Conservation (phyloP, 371 early-diverging fungal genomes). For the Batrachochytrium dendrobatidis region DNA sequence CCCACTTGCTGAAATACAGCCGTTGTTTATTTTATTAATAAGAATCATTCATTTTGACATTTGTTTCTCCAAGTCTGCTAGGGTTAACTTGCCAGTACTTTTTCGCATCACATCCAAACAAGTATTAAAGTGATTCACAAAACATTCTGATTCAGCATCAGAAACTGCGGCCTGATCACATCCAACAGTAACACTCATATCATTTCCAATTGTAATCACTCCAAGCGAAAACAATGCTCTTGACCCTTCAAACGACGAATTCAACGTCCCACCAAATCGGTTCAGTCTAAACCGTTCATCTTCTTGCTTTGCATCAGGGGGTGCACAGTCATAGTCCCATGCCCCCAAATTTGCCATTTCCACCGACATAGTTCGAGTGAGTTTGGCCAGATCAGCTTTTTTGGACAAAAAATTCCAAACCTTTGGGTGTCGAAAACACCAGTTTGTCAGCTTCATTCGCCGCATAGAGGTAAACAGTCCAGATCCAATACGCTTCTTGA, state of each 20-base stretch:
- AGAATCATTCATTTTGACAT: no score
- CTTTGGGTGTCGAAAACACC: slow-evolving; percentile 26
- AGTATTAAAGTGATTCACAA: slow-evolving; percentile 10
- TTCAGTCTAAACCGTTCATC: slow-evolving; percentile 16
- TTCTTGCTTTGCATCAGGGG: slow-evolving; percentile 11
- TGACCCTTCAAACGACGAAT: slow-evolving; percentile 34
- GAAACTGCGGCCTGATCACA: slow-evolving; percentile 25
- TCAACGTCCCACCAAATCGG: slow-evolving; percentile 31
- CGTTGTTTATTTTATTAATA: neutral
- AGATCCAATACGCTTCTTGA: slow-evolving; percentile 18
- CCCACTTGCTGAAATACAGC: neutral
- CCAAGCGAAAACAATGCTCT: slow-evolving; percentile 37
- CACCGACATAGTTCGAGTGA: slow-evolving; percentile 27
- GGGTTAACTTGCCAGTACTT: neutral
- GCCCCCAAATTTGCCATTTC: slow-evolving; percentile 43
- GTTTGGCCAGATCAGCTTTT: slow-evolving; percentile 20
- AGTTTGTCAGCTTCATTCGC: slow-evolving; percentile 35
- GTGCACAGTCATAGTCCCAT: slow-evolving; percentile 31
- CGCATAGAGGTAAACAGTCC: slow-evolving; percentile 17
- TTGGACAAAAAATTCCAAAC: slow-evolving; percentile 25
- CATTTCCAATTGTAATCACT: slow-evolving; percentile 28
- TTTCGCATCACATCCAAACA: neutral
- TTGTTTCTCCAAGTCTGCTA: neutral
- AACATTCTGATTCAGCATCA: slow-evolving; percentile 28
- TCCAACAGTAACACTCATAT: slow-evolving; percentile 24